phyloP scores from a whole-genome alignment of 768 basidiomycete species.

The Saitozyma sp. region DNA sequence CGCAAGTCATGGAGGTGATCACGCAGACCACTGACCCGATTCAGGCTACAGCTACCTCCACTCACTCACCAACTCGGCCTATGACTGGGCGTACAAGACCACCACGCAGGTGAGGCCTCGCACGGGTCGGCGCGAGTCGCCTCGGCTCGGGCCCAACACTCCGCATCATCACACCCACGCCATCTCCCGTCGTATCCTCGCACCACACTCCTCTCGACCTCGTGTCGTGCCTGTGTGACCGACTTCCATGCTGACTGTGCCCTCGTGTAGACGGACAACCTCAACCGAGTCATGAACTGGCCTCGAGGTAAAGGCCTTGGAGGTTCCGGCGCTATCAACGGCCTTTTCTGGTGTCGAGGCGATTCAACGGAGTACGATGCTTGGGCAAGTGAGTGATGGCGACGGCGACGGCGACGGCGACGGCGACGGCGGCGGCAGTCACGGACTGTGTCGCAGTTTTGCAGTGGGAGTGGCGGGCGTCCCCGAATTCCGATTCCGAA shows the following conservation, averaged over 20 bases:
- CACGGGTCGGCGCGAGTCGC: too few species aligned
- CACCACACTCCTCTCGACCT: neutral
- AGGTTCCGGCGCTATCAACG: conserved; percentile 69
- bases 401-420: too few species aligned
- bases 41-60: conserved; percentile 37
- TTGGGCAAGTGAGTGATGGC: conserved; percentile 32
- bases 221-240: neutral
- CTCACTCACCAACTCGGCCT: conserved; percentile 32
- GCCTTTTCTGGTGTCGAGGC: conserved; percentile 59
- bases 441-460: conserved; percentile 52
- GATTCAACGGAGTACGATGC: conserved; percentile 35
- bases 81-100: conserved; percentile 45
- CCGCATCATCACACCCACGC: neutral
- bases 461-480: too few species aligned
- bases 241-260: neutral
- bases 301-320: conserved; percentile 68
- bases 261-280: conserved; percentile 13
- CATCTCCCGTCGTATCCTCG: neutral
- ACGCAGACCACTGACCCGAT: too few species aligned
- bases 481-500: too few species aligned
- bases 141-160: too few species aligned
- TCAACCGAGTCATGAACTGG: conserved; percentile 53
- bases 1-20: too few species aligned
- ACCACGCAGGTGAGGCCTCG: conserved; percentile 24
- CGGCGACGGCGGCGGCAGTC: conserved; percentile 51